These are phyloP conservation scores for Madurella fahalii DNA, from an alignment of 2,329 filamentous ascomycete genomes.

Conservation along the genomic window DNA sequence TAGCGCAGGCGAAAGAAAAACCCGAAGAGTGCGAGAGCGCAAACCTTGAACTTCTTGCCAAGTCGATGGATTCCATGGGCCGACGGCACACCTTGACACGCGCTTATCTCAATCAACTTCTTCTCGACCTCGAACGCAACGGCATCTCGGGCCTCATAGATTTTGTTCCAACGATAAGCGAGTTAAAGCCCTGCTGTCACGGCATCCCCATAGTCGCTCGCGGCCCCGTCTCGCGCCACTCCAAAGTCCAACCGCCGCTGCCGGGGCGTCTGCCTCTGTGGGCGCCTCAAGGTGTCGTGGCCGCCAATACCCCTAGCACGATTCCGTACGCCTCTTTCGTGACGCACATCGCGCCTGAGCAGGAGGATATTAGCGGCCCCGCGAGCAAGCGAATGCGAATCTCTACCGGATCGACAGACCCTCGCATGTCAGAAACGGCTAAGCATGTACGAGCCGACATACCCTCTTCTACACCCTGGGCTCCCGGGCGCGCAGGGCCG, in stretches of 20 bases:
- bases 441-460: background rate
- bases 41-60: constrained; percentile 70
- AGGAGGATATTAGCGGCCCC: constrained; percentile 7
- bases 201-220: constrained; percentile 48
- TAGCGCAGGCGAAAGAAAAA: constrained; percentile 67
- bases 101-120: constrained; percentile 79
- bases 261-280: constrained; percentile 43
- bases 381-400: constrained; percentile 34
- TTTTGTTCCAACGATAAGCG: constrained; percentile 25
- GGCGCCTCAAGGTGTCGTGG: constrained; percentile 27
- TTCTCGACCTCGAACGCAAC: constrained; percentile 69
- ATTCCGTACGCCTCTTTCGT: background rate
- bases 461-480: background rate
- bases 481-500: background rate
- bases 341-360: background rate
- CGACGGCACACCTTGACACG: constrained; percentile 71
- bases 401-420: constrained; percentile 21
- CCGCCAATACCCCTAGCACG: background rate
- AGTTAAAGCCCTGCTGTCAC: constrained; percentile 28
- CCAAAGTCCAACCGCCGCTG: constrained; percentile 38
- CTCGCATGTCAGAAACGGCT: no score
- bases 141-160: constrained; percentile 31
- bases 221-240: constrained; percentile 40
- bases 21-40: constrained; percentile 45
- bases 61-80: constrained; percentile 73